These are phyloP conservation scores for Ciborinia camelliae DNA, from an alignment of 2,329 filamentous ascomycete genomes.

Conservation along the genomic window DNA sequence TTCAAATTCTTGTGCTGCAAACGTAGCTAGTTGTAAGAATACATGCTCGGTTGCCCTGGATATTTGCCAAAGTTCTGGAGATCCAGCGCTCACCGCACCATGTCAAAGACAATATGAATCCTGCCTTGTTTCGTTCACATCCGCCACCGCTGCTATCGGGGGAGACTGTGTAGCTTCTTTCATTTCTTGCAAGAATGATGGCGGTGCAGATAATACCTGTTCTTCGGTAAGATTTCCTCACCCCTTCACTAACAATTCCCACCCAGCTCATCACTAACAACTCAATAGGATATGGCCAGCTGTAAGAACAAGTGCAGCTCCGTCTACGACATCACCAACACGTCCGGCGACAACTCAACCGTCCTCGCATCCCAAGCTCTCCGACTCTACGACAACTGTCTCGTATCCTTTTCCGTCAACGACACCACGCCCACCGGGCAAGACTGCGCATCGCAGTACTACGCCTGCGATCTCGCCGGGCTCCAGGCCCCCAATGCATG, in stretches of 20 bases:
- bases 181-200: background rate
- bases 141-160: constrained; percentile 17
- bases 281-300: background rate
- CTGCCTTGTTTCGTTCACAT: constrained; percentile 16
- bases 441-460: constrained; percentile 17
- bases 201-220: constrained; percentile 3
- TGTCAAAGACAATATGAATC: constrained; percentile 19
- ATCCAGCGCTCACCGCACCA: constrained; percentile 3
- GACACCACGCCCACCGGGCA: background rate
- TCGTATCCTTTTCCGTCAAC: constrained; percentile 22
- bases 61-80: constrained; percentile 19
- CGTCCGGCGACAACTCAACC: constrained; percentile 18
- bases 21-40: constrained; percentile 21
- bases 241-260: background rate
- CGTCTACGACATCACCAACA: constrained; percentile 21
- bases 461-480: background rate
- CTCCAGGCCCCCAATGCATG: background rate
- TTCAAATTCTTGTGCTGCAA: constrained; percentile 18
- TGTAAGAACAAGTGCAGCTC: constrained; percentile 24
- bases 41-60: constrained; percentile 22
- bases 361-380: constrained; percentile 16
- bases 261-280: background rate
- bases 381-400: constrained; percentile 21
- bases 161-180: constrained; percentile 2
- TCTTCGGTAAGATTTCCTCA: background rate